These are phyloP conservation scores for Lactifluus hygrophoroides DNA, from an alignment of 768 basidiomycete genomes.

Conservation along the genomic window DNA sequence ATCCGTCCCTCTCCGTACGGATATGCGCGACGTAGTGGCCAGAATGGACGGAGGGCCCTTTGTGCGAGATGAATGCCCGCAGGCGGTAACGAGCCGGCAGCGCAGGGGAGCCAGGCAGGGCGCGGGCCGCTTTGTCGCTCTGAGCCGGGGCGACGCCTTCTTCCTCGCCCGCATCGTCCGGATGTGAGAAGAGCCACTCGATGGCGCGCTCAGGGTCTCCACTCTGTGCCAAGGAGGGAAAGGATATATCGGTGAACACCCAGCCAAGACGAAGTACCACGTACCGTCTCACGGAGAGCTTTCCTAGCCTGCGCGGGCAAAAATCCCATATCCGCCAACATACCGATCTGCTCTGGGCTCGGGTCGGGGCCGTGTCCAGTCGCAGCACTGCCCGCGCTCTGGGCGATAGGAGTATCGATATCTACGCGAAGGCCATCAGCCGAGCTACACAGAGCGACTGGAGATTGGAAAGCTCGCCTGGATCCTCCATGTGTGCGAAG, in stretches of 20 bases:
- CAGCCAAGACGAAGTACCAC: no score
- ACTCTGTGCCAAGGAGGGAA: constrained; percentile 34
- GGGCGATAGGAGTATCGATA: constrained; percentile 76
- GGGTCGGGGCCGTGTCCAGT: constrained; percentile 42
- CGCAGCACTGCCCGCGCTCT: neutral
- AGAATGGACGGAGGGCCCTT: constrained; percentile 91
- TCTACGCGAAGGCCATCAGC: constrained; percentile 54
- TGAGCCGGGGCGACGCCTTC: neutral
- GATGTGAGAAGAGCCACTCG: constrained; percentile 94
- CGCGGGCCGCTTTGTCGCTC: no score
- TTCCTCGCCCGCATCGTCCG: constrained; percentile 74
- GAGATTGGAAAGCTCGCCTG: constrained; percentile 46
- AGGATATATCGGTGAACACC: no score
- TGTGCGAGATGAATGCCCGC: constrained; percentile 97
- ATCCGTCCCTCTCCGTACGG: constrained; percentile 40
- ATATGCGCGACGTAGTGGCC: constrained; percentile 91
- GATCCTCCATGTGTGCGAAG: constrained; percentile 90
- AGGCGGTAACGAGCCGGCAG: constrained; percentile 75
- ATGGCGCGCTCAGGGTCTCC: constrained; percentile 79
- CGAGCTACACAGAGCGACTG: no score
- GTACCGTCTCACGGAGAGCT: constrained; percentile 77
- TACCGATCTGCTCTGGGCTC: constrained; percentile 55
- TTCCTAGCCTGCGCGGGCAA: constrained; percentile 87
- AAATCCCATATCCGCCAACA: constrained; percentile 92
- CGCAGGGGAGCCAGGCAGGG: constrained; percentile 33